Evolutionary conservation across 2,329 filamentous ascomycete species (phyloP).

Genomic region (Hymenoscyphus scutula): DNA sequence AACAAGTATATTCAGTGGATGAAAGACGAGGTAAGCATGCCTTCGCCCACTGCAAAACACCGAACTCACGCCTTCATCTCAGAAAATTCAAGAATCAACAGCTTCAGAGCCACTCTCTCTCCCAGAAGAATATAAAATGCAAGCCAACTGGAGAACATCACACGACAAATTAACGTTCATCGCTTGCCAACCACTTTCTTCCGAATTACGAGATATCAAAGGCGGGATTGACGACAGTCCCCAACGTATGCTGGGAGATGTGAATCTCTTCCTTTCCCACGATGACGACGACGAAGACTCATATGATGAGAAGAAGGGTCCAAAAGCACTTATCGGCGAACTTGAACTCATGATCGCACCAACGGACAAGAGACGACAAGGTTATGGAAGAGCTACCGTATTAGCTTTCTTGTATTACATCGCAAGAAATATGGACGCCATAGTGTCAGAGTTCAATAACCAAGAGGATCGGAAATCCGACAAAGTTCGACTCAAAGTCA

Average conservation of each 20-base stretch:
- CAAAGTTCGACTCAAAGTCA: constrained; percentile 1
- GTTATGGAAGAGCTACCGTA: constrained; percentile 65
- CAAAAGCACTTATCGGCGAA: constrained; percentile 57
- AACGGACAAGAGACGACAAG: constrained; percentile 53
- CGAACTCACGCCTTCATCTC: background rate
- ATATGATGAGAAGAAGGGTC: constrained; percentile 16
- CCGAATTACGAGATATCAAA: background rate
- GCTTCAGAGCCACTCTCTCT: constrained; percentile 82
- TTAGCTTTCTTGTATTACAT: constrained; percentile 70
- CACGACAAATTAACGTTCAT: constrained; percentile 92
- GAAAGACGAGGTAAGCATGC: constrained; percentile 47
- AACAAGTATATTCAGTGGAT: constrained; percentile 61
- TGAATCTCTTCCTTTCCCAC: constrained; percentile 75
- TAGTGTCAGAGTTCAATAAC: constrained; percentile 43
- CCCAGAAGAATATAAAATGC: constrained; percentile 85
- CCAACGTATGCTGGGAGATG: constrained; percentile 65
- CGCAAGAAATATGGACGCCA: constrained; percentile 45
- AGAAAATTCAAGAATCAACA: constrained; percentile 78
- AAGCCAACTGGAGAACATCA: constrained; percentile 79
- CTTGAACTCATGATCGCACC: constrained; percentile 84
- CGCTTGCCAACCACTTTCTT: constrained; percentile 49
- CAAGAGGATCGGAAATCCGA: background rate
- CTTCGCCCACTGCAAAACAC: background rate
- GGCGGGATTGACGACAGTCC: constrained; percentile 48
- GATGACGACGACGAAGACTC: constrained; percentile 50